Percentiles rank a stretch among this genome's conserved stretches.
Evolutionary conservation across 2,329 filamentous ascomycete genomes (phyloP).

Genomic region (Botrytis pseudocinerea): DNA sequence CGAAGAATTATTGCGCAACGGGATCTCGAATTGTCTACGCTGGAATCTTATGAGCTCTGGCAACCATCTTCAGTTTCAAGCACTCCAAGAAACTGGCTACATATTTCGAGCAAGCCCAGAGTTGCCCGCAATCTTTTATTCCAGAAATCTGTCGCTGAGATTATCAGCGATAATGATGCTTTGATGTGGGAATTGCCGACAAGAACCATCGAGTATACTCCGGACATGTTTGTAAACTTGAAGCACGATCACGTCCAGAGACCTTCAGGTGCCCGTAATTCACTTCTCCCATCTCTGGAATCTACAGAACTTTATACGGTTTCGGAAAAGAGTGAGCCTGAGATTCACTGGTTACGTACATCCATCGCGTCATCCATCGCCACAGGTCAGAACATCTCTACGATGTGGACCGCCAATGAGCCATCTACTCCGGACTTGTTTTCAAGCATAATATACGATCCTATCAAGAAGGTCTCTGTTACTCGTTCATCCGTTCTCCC

Average conservation of each 20-base stretch:
- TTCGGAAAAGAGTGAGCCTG: background rate
- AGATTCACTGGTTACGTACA: conserved; percentile 1
- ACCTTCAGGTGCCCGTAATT: background rate
- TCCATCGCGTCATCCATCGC: background rate
- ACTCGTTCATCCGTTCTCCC: background rate
- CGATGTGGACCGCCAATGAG: background rate
- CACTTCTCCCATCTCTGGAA: background rate
- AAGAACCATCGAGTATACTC: background rate
- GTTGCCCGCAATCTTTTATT: background rate
- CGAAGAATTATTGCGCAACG: background rate
- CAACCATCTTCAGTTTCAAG: background rate
- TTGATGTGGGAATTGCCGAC: background rate
- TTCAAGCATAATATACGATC: background rate
- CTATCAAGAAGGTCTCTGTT: background rate
- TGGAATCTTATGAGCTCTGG: conserved; percentile 15
- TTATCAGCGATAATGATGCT: background rate
- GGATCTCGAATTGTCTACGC: background rate
- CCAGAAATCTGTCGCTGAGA: background rate
- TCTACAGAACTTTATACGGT: background rate
- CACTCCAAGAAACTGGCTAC: conserved; percentile 14
- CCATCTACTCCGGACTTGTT: background rate
- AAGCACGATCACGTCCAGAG: background rate
- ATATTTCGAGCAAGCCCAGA: background rate
- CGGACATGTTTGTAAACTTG: background rate
- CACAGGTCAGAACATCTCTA: too few relatives aligned